Conservation (phyloP, 352 stramenopile genomes). For the Peronospora tabacina region DNA sequence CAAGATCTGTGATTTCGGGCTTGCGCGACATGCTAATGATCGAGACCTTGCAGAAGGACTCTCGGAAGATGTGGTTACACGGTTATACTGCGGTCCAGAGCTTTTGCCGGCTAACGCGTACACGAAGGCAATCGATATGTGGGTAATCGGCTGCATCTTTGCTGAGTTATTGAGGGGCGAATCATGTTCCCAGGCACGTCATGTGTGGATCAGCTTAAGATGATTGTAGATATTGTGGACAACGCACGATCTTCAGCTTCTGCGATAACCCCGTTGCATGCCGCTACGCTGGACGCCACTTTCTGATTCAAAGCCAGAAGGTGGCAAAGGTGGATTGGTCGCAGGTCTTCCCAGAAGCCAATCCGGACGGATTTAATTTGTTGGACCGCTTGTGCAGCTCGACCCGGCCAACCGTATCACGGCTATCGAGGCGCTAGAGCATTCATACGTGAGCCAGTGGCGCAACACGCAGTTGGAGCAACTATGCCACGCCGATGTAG, state of each 20-base stretch:
- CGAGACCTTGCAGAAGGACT: slow-evolving; percentile 72
- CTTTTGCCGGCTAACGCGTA: slow-evolving; percentile 78
- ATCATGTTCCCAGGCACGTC: slow-evolving; percentile 81
- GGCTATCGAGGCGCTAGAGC: slow-evolving; percentile 68
- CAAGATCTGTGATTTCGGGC: slow-evolving; percentile 86
- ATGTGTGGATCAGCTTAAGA: slow-evolving; percentile 84
- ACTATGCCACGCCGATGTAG: slow-evolving; percentile 46
- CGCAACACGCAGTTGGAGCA: slow-evolving; percentile 56
- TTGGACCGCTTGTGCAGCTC: slow-evolving; percentile 80
- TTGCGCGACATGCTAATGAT: slow-evolving; percentile 74
- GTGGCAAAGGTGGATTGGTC: slow-evolving; percentile 73
- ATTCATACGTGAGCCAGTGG: slow-evolving; percentile 87
- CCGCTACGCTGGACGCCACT: slow-evolving; percentile 77
- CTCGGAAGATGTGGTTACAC: slow-evolving; percentile 91
- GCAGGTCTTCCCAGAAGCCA: slow-evolving; percentile 72
- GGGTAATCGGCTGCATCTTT: slow-evolving; percentile 98
- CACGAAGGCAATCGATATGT: slow-evolving; percentile 90
- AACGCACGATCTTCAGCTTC: slow-evolving; percentile 80
- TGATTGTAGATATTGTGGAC: slow-evolving; percentile 81
- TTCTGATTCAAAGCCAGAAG: slow-evolving; percentile 61
- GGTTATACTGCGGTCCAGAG: slow-evolving; percentile 87
- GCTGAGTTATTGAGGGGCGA: slow-evolving; percentile 92
- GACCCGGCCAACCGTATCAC: slow-evolving; percentile 84
- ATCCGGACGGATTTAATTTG: slow-evolving; percentile 80
- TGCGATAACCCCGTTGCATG: slow-evolving; percentile 77